A percentile compares a stretch with the other conserved stretches of the same genome.
Evolutionary conservation across 805 yeast genomes (phyloP).

Genomic region (Saccharomyces eubayanus): DNA sequence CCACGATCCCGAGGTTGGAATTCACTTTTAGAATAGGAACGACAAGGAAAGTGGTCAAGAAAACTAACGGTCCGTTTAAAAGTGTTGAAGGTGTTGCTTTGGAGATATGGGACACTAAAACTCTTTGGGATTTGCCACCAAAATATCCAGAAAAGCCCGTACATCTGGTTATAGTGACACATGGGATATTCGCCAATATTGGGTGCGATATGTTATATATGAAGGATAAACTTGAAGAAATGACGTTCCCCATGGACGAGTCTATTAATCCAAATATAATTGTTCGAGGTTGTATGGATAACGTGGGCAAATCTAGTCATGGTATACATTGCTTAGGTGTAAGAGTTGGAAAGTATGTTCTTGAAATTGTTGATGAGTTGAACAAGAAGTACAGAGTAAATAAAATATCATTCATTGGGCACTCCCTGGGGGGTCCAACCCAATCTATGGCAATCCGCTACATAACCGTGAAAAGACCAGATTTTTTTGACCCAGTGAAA

Average conservation of each 20-base stretch:
- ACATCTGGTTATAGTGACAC: constrained; percentile 81
- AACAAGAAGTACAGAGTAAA: constrained; percentile 35
- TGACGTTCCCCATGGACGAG: constrained; percentile 11
- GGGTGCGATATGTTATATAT: constrained; percentile 85
- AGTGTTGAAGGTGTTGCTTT: constrained; percentile 18
- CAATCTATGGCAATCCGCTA: constrained; percentile 88
- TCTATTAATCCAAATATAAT: constrained; percentile 45
- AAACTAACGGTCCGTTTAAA: background rate
- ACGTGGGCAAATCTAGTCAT: constrained; percentile 79
- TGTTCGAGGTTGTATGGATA: constrained; percentile 75
- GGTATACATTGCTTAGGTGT: constrained; percentile 82
- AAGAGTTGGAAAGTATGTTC: constrained; percentile 64
- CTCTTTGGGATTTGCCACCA: constrained; percentile 70
- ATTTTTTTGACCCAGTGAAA: constrained; percentile 43
- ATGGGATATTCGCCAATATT: constrained; percentile 85
- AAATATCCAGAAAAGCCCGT: constrained; percentile 45
- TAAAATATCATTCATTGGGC: constrained; percentile 81
- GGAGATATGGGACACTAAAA: constrained; percentile 45
- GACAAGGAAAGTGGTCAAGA: constrained; percentile 22
- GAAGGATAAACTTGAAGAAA: constrained; percentile 65
- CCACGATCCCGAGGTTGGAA: constrained; percentile 56
- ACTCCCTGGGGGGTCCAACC: constrained; percentile 87
- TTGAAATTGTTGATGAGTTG: constrained; percentile 40
- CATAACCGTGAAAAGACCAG: constrained; percentile 51
- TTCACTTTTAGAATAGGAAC: constrained; percentile 56